phyloP scores from a whole-genome alignment of 1,139 yeast genomes.

The Candida albicans region DNA sequence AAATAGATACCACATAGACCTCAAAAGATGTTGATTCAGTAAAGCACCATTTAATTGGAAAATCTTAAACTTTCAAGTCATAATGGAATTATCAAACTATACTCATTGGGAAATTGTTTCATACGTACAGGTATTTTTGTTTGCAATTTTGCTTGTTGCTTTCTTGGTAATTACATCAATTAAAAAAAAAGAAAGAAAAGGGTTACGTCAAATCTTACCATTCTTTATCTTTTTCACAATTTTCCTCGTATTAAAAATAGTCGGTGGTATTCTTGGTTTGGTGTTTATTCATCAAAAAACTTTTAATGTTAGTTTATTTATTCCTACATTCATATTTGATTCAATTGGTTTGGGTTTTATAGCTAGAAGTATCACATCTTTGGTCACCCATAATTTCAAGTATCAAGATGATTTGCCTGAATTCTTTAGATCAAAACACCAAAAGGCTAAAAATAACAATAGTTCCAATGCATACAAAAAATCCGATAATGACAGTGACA shows the following conservation, averaged over 20 bases:
- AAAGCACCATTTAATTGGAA: not conserved
- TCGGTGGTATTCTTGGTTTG: conserved; percentile 13
- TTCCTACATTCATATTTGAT: conserved; percentile 15
- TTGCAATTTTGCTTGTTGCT: conserved; percentile 5
- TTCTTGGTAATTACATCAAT: conserved; percentile 7
- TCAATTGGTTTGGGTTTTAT: conserved; percentile 14
- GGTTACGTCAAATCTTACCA: conserved; percentile 6
- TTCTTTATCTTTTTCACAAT: conserved; percentile 8
- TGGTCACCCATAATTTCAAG: conserved; percentile 12
- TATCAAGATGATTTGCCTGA: conserved; percentile 1
- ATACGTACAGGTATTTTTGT: conserved; percentile 11
- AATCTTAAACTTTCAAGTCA: too few species aligned
- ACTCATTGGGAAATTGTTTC: conserved; percentile 13
- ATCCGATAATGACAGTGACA: not conserved
- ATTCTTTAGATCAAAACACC: not conserved
- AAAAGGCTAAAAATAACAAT: not conserved
- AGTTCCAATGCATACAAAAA: not conserved
- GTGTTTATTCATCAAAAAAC: conserved; percentile 10
- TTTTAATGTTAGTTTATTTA: conserved; percentile 11
- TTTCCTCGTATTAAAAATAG: conserved; percentile 11
- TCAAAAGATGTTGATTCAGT: not conserved
- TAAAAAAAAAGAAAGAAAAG: not conserved
- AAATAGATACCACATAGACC: not conserved
- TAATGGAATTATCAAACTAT: conserved; percentile 9
- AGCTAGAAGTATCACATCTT: conserved; percentile 11